Conservation (phyloP, 345 rosid species). For the Brassica juncea region DNA sequence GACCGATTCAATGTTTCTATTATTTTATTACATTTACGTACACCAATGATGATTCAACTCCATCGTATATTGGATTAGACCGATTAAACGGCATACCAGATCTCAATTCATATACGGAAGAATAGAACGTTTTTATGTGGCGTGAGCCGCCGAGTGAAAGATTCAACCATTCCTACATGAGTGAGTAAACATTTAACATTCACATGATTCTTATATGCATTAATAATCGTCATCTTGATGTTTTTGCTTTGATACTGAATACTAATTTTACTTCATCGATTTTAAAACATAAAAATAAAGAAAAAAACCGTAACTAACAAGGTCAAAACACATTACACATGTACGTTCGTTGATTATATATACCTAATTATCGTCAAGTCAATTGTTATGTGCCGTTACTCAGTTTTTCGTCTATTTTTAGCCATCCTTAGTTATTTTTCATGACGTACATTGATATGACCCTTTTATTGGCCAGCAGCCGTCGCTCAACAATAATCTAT, state of each 20-base stretch:
- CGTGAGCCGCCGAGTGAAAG: not conserved
- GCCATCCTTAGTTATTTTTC: not conserved
- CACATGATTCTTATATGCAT: not conserved
- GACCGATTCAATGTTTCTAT: not conserved
- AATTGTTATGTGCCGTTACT: conserved; percentile 2
- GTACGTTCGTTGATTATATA: not conserved
- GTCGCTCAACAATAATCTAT: not conserved
- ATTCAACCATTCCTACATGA: not conserved
- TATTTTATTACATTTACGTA: conserved; percentile 4
- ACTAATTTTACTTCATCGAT: not conserved
- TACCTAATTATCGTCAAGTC: not conserved
- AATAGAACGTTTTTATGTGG: not conserved
- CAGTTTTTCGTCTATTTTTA: not conserved
- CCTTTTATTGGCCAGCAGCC: not conserved
- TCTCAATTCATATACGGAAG: not conserved
- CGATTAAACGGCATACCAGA: not conserved
- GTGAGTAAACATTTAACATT: not conserved
- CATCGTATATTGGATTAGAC: not conserved
- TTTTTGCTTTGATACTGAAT: not conserved
- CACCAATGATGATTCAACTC: not conserved
- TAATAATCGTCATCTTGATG: not conserved
- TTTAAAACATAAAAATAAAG: not conserved
- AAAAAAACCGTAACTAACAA: not conserved
- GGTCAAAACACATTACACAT: not conserved
- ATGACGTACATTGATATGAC: not conserved